phyloP scores from a whole-genome alignment of 192 early-diverging fungal genomes.

The Umbelopsis sp. region DNA sequence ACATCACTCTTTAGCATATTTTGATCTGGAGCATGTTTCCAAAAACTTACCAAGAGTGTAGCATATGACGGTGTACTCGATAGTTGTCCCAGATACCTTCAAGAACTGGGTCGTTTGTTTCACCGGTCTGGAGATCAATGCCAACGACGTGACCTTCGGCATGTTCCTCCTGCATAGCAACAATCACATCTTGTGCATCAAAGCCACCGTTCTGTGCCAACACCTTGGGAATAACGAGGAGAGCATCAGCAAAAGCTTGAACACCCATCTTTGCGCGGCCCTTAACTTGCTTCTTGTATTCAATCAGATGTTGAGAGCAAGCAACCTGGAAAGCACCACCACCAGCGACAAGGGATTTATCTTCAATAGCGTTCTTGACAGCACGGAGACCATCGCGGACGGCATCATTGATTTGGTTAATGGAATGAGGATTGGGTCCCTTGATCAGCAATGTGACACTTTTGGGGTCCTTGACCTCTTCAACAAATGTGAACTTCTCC shows the following conservation, averaged over 20 bases:
- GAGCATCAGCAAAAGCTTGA: constrained; percentile 94
- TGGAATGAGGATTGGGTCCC: constrained; percentile 91
- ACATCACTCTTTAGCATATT: no score
- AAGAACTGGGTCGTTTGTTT: constrained; percentile 85
- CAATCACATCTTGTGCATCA: constrained; percentile 95
- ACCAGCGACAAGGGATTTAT: constrained; percentile 85
- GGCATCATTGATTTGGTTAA: constrained; percentile 96
- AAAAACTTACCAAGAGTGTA: constrained; percentile 86
- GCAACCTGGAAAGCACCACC: constrained; percentile 97
- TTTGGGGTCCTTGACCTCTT: constrained; percentile 88
- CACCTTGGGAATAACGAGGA: constrained; percentile 96
- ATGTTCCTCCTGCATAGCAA: constrained; percentile 90
- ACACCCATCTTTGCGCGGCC: constrained; percentile 96
- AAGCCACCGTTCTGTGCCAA: constrained; percentile 95
- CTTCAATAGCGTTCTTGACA: constrained; percentile 98
- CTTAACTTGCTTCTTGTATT: constrained; percentile 88
- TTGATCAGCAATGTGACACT: constrained; percentile 95
- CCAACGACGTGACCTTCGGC: constrained; percentile 90
- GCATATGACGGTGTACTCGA: constrained; percentile 93
- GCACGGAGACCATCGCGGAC: constrained; percentile 97
- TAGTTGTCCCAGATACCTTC: constrained; percentile 99
- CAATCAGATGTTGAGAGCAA: constrained; percentile 75
- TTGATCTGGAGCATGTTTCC: no score
- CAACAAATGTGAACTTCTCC: constrained; percentile 99
- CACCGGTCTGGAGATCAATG: constrained; percentile 91